These are phyloP conservation scores for Neofusicoccum kwambonambiense DNA, from an alignment of 2,329 filamentous ascomycete species.

Conservation along the genomic window DNA sequence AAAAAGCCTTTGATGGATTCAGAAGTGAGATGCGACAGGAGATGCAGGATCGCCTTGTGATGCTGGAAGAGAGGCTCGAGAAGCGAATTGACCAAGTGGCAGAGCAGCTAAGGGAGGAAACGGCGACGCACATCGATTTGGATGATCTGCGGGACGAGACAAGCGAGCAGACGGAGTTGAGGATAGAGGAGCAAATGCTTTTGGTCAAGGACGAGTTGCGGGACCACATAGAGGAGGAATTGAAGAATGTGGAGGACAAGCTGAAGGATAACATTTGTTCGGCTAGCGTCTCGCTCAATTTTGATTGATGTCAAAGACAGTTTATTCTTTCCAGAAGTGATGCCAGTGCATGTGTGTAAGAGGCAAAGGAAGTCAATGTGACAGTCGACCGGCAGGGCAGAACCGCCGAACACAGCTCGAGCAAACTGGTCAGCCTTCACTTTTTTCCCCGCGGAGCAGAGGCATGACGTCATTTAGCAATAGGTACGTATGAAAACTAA, in stretches of 20 bases:
- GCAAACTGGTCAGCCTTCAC: too few species aligned
- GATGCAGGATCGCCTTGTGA: not conserved
- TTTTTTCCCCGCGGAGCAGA: too few species aligned
- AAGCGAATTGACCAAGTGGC: not conserved
- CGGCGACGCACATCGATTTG: not conserved
- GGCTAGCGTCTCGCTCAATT: not conserved
- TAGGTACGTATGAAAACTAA: too few species aligned
- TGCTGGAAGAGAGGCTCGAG: not conserved
- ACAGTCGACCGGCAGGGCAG: too few species aligned
- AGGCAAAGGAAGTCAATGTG: too few species aligned
- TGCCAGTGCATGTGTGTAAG: too few species aligned
- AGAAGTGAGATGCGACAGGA: not conserved
- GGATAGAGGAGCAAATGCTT: not conserved
- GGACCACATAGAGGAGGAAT: not conserved
- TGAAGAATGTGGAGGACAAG: not conserved
- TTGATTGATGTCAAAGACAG: not conserved
- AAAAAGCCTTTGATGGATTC: not conserved
- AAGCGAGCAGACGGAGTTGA: not conserved
- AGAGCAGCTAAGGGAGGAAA: not conserved
- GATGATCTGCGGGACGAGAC: not conserved
- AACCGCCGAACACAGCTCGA: too few species aligned
- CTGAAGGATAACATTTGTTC: not conserved
- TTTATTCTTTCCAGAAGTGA: too few species aligned
- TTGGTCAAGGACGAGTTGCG: not conserved
- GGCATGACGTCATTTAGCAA: too few species aligned